Evolutionary conservation across 306 rosid species (phyloP).

Genomic region (Malus fusca): DNA sequence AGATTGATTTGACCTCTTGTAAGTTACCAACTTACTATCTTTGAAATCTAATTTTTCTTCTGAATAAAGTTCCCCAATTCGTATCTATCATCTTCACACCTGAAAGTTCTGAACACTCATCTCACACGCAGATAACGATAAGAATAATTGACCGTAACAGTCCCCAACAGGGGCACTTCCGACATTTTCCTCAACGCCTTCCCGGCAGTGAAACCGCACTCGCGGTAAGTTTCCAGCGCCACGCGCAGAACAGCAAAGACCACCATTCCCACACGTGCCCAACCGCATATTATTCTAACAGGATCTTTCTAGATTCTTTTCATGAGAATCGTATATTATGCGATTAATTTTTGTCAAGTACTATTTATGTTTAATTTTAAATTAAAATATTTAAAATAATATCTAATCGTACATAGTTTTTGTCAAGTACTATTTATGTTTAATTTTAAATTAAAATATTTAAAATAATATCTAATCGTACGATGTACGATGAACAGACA

Average conservation of each 20-base stretch:
- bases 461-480: too few relatives aligned
- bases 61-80: too few relatives aligned
- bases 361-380: too few relatives aligned
- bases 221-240: background rate
- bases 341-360: fast-evolving
- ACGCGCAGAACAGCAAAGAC: background rate
- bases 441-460: too few relatives aligned
- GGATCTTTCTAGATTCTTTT: too few relatives aligned
- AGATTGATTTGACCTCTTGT: too few relatives aligned
- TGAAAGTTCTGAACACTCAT: background rate
- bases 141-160: background rate
- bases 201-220: constrained; percentile 4
- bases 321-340: too few relatives aligned
- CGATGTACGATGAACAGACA: too few relatives aligned
- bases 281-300: background rate
- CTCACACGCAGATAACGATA: background rate
- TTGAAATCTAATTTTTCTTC: background rate
- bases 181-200: background rate
- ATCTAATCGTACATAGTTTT: too few relatives aligned
- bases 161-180: background rate
- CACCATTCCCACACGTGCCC: constrained; percentile 4
- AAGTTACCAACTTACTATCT: too few relatives aligned
- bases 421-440: fast-evolving
- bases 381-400: too few relatives aligned
- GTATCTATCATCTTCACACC: background rate